A percentile compares a stretch with the other conserved stretches of the same genome.
These are phyloP conservation scores for Microsporum canis DNA, from an alignment of 2,329 filamentous ascomycete species.

Conservation along the genomic window DNA sequence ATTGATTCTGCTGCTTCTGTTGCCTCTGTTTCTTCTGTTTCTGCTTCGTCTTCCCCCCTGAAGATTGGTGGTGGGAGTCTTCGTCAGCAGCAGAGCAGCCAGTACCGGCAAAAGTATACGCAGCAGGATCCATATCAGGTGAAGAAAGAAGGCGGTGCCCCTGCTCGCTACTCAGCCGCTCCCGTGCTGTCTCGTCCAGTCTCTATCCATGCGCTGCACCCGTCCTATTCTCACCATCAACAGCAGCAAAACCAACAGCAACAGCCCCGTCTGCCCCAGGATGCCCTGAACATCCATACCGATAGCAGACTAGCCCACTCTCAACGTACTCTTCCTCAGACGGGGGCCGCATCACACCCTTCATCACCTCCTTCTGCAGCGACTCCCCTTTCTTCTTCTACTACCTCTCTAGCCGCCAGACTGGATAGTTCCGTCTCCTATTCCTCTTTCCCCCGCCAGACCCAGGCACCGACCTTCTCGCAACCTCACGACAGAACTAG, in stretches of 20 bases:
- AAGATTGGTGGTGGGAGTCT: neutral
- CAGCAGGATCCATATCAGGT: neutral
- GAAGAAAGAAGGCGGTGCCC: neutral
- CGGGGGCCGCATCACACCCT: neutral
- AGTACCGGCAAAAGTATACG: neutral
- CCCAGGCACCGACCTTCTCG: neutral
- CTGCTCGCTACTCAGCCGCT: constrained; percentile 3
- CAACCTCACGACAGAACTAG: neutral
- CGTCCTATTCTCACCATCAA: neutral
- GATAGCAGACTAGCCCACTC: constrained; percentile 1
- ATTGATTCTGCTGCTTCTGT: neutral
- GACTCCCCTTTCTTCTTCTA: neutral
- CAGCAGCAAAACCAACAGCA: neutral
- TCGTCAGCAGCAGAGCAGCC: neutral
- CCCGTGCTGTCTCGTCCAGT: constrained; percentile 2
- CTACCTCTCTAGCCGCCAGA: neutral
- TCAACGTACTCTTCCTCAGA: constrained; percentile 4
- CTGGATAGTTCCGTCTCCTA: constrained; percentile 1
- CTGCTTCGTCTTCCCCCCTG: neutral
- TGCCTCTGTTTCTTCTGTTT: neutral
- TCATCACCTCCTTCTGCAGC: neutral
- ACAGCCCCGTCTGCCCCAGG: constrained; percentile 1
- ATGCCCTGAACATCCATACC: constrained; percentile 4
- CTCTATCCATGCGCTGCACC: neutral
- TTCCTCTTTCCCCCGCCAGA: neutral